Percentiles rank a stretch among this genome's conserved stretches.
phyloP scores from a whole-genome alignment of 306 rosid genomes.

The Prunus dulcis region DNA sequence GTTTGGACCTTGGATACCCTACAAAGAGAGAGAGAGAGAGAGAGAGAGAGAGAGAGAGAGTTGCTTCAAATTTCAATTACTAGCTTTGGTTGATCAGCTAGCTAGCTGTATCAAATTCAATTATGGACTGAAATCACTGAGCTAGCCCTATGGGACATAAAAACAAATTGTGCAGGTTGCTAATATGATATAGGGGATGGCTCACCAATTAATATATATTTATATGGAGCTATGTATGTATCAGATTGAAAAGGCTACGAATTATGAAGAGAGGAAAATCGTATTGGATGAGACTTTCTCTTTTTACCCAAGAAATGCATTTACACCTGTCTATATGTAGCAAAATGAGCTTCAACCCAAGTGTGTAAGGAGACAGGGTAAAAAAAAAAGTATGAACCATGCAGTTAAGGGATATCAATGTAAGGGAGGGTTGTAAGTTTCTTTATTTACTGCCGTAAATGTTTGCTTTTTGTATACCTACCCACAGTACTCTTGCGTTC shows the following conservation, averaged over 20 bases:
- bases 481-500: not conserved
- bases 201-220: not conserved
- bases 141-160: not conserved
- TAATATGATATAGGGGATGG: not conserved
- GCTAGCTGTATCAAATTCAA: conserved; percentile 3
- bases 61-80: not conserved
- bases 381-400: too few species aligned
- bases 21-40: not conserved
- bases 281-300: not conserved
- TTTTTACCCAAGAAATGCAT: not conserved
- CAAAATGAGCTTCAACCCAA: not conserved
- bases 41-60: not conserved
- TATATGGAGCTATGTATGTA: not conserved
- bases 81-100: conserved; percentile 16
- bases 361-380: not conserved
- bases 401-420: not conserved
- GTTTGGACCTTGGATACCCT: conserved; percentile 46
- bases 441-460: not conserved
- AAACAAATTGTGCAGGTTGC: not conserved
- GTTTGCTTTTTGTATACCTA: not conserved
- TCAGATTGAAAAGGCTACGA: not conserved
- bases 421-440: not conserved
- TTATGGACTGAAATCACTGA: conserved; percentile 15
- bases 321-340: not conserved
- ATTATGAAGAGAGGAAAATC: not conserved